phyloP scores from a whole-genome alignment of 2,329 filamentous ascomycete species.

The Alternaria conjuncta region DNA sequence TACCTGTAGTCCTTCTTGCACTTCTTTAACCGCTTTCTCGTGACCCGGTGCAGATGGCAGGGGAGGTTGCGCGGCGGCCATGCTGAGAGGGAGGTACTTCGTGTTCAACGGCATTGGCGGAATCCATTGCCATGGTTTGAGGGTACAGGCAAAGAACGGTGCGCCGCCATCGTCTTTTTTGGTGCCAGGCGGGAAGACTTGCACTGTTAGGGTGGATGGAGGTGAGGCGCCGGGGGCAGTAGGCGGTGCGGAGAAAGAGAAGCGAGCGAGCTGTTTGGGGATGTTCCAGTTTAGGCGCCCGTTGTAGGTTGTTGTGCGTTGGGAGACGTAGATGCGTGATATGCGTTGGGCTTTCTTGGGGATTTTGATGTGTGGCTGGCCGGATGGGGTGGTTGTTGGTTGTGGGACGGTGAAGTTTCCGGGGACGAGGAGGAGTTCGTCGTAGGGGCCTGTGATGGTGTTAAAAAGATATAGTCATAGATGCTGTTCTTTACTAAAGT shows the following conservation, averaged over 20 bases:
- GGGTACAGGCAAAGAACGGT: conserved; percentile 35
- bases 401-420: conserved; percentile 37
- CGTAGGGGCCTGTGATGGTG: conserved; percentile 37
- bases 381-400: neutral
- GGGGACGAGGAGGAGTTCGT: conserved; percentile 42
- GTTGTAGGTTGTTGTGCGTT: conserved; percentile 42
- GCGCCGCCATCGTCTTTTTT: conserved; percentile 26
- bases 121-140: conserved; percentile 37
- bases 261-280: conserved; percentile 44
- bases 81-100: conserved; percentile 29
- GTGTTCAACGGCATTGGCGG: conserved; percentile 33
- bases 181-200: conserved; percentile 33
- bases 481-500: no score
- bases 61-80: conserved; percentile 32
- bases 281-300: conserved; percentile 46
- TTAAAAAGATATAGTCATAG: no score
- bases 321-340: conserved; percentile 43
- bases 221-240: conserved; percentile 21
- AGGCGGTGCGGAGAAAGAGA: conserved; percentile 36
- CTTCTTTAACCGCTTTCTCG: conserved; percentile 11
- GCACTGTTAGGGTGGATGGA: conserved; percentile 28
- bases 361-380: conserved; percentile 12
- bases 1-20: conserved; percentile 14
- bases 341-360: conserved; percentile 39
- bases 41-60: conserved; percentile 21